Conservation (phyloP, 2,329 filamentous ascomycete species). For the Fusarium pseudograminearum region DNA sequence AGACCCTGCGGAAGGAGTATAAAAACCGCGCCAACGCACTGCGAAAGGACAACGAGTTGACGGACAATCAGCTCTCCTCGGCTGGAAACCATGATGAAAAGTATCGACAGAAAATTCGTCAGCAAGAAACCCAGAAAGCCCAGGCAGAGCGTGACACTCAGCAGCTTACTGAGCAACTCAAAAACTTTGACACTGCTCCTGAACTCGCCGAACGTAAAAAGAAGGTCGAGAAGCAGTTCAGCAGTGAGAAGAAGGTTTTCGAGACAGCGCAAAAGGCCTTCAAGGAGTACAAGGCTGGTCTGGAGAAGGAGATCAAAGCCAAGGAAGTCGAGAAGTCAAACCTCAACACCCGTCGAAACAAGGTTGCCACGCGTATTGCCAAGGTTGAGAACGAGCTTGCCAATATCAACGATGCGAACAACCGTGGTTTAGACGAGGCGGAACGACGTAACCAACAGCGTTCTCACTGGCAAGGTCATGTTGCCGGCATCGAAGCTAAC, state of each 20-base stretch:
- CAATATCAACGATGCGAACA: constrained; percentile 76
- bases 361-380: constrained; percentile 75
- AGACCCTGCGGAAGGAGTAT: constrained; percentile 79
- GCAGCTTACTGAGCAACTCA: constrained; percentile 69
- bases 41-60: constrained; percentile 79
- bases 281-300: constrained; percentile 68
- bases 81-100: constrained; percentile 81
- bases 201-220: constrained; percentile 70
- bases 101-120: constrained; percentile 78
- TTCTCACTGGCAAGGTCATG: constrained; percentile 60
- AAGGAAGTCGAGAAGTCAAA: constrained; percentile 73
- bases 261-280: constrained; percentile 68
- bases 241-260: constrained; percentile 69
- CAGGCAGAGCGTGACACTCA: constrained; percentile 70
- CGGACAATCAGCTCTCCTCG: constrained; percentile 74
- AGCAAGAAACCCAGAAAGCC: constrained; percentile 79
- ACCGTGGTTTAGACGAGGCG: constrained; percentile 72
- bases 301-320: constrained; percentile 72
- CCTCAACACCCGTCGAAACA: constrained; percentile 76
- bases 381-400: constrained; percentile 80
- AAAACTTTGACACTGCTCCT: constrained; percentile 72
- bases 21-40: constrained; percentile 74
- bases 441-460: constrained; percentile 68
- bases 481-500: constrained; percentile 59
- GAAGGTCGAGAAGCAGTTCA: constrained; percentile 64